Percentiles rank a stretch among this genome's conserved stretches.
Conservation (phyloP, 768 basidiomycete species). For the Leccinellum luteum region DNA sequence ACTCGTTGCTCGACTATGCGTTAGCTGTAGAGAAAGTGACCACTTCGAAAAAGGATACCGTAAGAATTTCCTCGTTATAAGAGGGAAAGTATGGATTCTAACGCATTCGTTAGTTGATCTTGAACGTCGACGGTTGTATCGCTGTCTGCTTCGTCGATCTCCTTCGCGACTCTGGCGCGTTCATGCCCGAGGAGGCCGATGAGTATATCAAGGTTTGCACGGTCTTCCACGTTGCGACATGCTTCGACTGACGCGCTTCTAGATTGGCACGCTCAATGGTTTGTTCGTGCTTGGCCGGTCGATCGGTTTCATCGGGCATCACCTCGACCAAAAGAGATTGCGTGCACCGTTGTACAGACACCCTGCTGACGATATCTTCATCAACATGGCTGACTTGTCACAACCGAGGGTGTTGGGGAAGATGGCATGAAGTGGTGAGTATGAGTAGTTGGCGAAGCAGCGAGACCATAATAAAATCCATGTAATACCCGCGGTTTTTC, state of each 20-base stretch:
- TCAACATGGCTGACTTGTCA: constrained; percentile 84
- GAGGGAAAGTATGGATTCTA: background rate
- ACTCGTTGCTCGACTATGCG: constrained; percentile 90
- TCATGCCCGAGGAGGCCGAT: constrained; percentile 92
- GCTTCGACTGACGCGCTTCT: background rate
- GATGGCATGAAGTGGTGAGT: constrained; percentile 17
- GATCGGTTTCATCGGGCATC: constrained; percentile 97
- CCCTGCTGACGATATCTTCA: constrained; percentile 94
- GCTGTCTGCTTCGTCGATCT: constrained; percentile 97
- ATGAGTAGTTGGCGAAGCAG: background rate
- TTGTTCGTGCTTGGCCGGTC: constrained; percentile 96
- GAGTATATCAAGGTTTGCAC: constrained; percentile 83
- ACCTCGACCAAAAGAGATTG: constrained; percentile 94
- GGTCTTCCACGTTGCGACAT: background rate
- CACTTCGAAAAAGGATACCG: constrained; percentile 95
- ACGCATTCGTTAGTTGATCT: constrained; percentile 61
- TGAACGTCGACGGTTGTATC: constrained; percentile 96
- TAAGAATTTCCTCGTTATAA: constrained; percentile 24
- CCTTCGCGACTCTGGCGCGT: constrained; percentile 87
- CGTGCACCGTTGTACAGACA: constrained; percentile 91
- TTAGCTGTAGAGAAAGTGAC: constrained; percentile 98
- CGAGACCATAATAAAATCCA: background rate
- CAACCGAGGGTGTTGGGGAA: constrained; percentile 76
- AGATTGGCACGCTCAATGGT: constrained; percentile 92
- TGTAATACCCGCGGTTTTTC: constrained; percentile 19